Conservation (phyloP, 1,284 basidiomycete genomes). For the Ustilago trichophora region DNA sequence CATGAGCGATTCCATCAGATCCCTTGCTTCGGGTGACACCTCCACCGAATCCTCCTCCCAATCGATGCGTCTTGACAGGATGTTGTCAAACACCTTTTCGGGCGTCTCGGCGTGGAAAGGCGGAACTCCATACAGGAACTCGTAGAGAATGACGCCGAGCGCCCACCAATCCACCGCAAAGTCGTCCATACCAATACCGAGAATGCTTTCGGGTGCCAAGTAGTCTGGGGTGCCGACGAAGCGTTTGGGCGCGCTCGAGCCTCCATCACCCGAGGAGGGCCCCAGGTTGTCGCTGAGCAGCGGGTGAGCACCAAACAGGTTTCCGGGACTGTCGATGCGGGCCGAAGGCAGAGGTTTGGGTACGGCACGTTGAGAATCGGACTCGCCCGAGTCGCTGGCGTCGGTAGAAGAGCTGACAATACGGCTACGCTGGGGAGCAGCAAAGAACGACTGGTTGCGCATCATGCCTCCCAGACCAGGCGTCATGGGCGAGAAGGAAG, state of each 20-base stretch:
- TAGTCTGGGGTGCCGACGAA: constrained; percentile 98
- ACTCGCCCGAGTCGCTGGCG: constrained; percentile 55
- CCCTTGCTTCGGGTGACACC: constrained; percentile 83
- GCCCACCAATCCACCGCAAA: constrained; percentile 99
- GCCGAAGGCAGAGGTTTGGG: constrained; percentile 45
- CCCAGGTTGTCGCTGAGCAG: constrained; percentile 43
- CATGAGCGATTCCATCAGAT: constrained; percentile 90
- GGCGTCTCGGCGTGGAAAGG: constrained; percentile 98
- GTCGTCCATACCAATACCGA: constrained; percentile 94
- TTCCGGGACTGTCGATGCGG: constrained; percentile 55
- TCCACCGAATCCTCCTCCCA: constrained; percentile 96
- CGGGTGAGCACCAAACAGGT: constrained; percentile 46
- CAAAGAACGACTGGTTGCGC: constrained; percentile 53
- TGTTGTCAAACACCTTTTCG: constrained; percentile 98
- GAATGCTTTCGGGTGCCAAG: constrained; percentile 92
- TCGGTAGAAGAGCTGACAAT: constrained; percentile 56
- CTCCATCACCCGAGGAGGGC: constrained; percentile 71
- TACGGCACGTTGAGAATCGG: constrained; percentile 35
- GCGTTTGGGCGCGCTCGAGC: constrained; percentile 61
- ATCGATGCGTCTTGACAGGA: constrained; percentile 91
- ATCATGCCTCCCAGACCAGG: constrained; percentile 45
- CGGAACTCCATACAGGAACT: constrained; percentile 95
- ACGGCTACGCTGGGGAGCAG: constrained; percentile 42
- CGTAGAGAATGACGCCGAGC: constrained; percentile 95
- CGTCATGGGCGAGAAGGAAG: constrained; percentile 50